These are phyloP conservation scores for Pestalotiopsis fici DNA, from an alignment of 2,329 filamentous ascomycete species.

Conservation along the genomic window DNA sequence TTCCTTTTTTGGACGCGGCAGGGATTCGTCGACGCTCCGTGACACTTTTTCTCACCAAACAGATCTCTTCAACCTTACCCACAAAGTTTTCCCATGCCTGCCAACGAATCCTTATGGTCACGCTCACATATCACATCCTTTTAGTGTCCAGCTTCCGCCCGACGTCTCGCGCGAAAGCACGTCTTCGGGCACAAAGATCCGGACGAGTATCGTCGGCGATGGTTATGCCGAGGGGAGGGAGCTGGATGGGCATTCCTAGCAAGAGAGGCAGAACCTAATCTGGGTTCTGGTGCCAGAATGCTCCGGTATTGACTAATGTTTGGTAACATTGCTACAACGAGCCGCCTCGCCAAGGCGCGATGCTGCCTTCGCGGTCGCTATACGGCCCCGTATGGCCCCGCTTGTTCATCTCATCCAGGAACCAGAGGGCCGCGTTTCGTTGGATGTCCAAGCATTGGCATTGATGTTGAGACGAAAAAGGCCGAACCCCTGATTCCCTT, in stretches of 20 bases:
- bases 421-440: not conserved
- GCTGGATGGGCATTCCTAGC: not conserved
- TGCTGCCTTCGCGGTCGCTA: not conserved
- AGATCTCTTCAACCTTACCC: not conserved
- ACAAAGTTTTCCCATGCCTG: not conserved
- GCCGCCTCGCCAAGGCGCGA: not conserved
- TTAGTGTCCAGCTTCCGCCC: not conserved
- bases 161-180: not conserved
- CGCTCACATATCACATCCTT: not conserved
- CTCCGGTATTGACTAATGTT: not conserved
- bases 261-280: too few species aligned
- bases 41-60: not conserved
- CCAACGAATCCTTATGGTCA: not conserved
- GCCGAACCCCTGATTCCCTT: not conserved
- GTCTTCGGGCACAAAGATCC: not conserved
- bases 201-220: not conserved
- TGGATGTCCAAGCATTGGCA: not conserved
- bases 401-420: not conserved
- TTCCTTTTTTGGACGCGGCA: not conserved
- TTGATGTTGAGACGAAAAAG: not conserved
- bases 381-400: conserved; percentile 2
- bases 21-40: not conserved
- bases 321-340: not conserved
- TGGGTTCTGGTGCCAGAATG: not conserved
- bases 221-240: conserved; percentile 2